Base-by-base conservation (phyloP, 306 rosid genomes). In the Dalbergia cochinchinensis region DNA sequence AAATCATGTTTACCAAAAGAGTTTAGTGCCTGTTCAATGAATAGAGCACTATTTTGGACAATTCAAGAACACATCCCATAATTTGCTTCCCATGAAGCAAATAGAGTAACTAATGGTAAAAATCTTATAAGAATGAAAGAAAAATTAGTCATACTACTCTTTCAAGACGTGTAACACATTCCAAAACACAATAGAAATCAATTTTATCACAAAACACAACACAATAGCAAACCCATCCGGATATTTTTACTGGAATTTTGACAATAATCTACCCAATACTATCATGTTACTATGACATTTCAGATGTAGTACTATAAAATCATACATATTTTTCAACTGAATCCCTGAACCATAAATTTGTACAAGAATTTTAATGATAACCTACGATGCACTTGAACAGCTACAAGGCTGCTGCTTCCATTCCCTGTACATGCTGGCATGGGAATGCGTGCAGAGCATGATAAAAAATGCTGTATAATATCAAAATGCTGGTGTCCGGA, bases 261-360 rank as follows among this genome's bases (percentile, higher is more conserved):
- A 75, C 45, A 33, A 70, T 33, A 61, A 64, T 64, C 35, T 41
- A 57, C 53, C 68, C 44, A 67, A 62, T 61, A 68, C 31, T 45
- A n/a, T 18, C 4, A 11, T 57, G 41, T 42, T 63, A 47, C 13
- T 61, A 13, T 9, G 44, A 19, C 19, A 57, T 19, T 15, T n/a
- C 44, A 65, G 15, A 19, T 57, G 34, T 19, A 57, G 5, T 57
- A 57, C 19, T 57, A 54, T 5, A 54, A 54, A 54, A 54, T 50
- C 16, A 14, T 50, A 50, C 5, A 50, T 4, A n/a, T 26, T 65
- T 54, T 58, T 69, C 39, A 58, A 59, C 45, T 14, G 19, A 41
- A 78, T 78, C 44, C 60, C 69, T 31, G 51, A 59, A 58, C 45
- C 41, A 78, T 19, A 57, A 8, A 18, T 68, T 76, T 31, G 48